These are phyloP conservation scores for Chrysopogon serrulatus DNA, from an alignment of 176 grass and related monocot species.

Conservation along the genomic window DNA sequence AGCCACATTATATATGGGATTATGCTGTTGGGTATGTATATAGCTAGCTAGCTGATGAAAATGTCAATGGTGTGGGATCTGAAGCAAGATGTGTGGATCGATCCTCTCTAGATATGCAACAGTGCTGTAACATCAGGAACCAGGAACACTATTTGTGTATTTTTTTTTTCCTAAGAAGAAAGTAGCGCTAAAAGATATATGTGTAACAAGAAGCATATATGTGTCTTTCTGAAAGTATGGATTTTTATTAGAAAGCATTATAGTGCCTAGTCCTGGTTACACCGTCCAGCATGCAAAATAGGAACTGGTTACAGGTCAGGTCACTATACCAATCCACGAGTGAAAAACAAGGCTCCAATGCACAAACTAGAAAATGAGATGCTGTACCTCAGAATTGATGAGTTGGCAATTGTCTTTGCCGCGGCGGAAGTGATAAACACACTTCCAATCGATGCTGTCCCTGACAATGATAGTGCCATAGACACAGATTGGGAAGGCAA, in stretches of 20 bases:
- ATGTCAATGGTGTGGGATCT: no score
- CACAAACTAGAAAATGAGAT: not conserved
- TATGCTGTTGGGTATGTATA: no score
- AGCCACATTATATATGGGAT: no score
- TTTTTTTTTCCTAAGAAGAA: no score
- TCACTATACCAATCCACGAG: not conserved
- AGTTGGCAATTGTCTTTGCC: not conserved
- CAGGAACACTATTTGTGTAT: no score
- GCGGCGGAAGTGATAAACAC: not conserved
- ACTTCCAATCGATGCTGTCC: not conserved
- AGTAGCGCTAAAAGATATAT: no score
- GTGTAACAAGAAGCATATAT: no score
- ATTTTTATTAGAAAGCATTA: not conserved
- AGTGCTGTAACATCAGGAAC: no score
- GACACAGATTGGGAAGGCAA: not conserved
- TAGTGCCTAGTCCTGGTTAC: no score
- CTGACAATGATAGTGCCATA: not conserved
- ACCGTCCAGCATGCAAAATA: not conserved
- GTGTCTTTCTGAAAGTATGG: not conserved
- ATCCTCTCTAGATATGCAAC: no score
- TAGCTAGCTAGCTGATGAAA: no score
- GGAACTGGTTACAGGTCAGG: not conserved
- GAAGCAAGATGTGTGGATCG: no score
- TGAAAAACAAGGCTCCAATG: not conserved
- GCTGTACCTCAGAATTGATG: not conserved